phyloP scores from a whole-genome alignment of 2,329 filamentous ascomycete genomes.

The Aureobasidium sp. region DNA sequence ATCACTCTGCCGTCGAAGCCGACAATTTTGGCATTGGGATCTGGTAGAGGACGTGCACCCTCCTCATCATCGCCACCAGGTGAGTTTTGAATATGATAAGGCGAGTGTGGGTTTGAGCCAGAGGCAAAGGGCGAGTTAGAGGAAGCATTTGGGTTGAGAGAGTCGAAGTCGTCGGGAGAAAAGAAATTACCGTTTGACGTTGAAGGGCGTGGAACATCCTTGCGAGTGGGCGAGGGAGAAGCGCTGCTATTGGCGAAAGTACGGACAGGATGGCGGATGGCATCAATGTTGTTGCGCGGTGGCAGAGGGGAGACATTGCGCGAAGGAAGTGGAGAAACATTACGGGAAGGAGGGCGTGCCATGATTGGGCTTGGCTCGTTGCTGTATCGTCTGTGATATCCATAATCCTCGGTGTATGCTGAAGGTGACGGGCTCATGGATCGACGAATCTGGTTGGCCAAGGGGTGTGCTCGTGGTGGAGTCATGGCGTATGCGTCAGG shows the following conservation, averaged over 20 bases:
- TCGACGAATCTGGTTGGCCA: conserved; percentile 27
- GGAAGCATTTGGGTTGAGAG: conserved; percentile 51
- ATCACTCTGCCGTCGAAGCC: conserved; percentile 67
- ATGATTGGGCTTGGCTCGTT: conserved; percentile 17
- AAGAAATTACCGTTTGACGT: conserved; percentile 53
- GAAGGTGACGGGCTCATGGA: conserved; percentile 23
- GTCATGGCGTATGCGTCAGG: conserved; percentile 24
- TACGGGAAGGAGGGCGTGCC: conserved; percentile 23
- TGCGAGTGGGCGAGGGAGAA: conserved; percentile 45
- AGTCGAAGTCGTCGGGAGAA: conserved; percentile 66
- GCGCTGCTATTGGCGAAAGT: conserved; percentile 5
- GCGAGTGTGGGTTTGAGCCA: conserved; percentile 16
- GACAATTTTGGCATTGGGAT: conserved; percentile 57
- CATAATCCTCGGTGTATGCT: conserved; percentile 1
- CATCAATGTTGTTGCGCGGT: conserved; percentile 29
- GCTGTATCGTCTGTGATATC: conserved; percentile 4
- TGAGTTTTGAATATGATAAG: conserved; percentile 17
- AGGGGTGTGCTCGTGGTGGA: conserved; percentile 26
- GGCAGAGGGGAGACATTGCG: conserved; percentile 15
- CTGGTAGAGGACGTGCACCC: conserved; percentile 18
- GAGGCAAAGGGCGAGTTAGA: conserved; percentile 12
- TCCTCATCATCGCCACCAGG: neutral
- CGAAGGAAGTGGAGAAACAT: conserved; percentile 13
- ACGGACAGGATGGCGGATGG: conserved; percentile 17
- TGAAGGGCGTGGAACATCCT: conserved; percentile 56